Conservation (phyloP, 2,329 filamentous ascomycete genomes). For the Penicillium italicum region DNA sequence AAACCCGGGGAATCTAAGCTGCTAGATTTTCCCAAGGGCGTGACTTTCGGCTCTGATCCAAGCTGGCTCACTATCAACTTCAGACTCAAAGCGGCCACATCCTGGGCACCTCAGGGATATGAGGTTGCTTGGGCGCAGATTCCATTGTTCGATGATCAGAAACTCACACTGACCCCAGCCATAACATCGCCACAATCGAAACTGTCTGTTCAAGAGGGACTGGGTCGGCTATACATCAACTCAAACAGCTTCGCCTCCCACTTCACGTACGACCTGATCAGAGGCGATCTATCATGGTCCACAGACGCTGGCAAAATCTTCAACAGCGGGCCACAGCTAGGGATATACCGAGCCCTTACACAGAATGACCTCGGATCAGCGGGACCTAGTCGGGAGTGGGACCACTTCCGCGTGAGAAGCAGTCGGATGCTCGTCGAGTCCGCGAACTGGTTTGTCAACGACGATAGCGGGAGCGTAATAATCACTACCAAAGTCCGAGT, state of each 20-base stretch:
- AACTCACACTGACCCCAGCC: not conserved
- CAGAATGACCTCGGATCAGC: conserved; percentile 60
- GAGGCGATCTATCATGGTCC: conserved; percentile 42
- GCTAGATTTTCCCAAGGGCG: not conserved
- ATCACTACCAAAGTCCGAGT: conserved; percentile 49
- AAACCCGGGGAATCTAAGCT: conserved; percentile 41
- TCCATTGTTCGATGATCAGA: not conserved
- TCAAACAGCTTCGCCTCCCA: conserved; percentile 7
- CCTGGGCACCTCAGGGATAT: conserved; percentile 54
- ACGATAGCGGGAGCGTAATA: conserved; percentile 24
- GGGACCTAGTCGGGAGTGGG: conserved; percentile 53
- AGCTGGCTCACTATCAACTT: conserved; percentile 48
- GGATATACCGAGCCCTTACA: conserved; percentile 62
- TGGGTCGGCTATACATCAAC: conserved; percentile 8
- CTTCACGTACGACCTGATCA: conserved; percentile 44
- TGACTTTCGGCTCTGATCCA: not conserved
- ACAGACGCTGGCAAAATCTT: conserved; percentile 36
- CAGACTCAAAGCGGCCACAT: conserved; percentile 40
- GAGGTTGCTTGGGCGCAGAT: conserved; percentile 55
- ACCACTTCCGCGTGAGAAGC: conserved; percentile 39
- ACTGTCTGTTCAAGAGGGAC: not conserved
- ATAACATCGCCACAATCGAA: not conserved
- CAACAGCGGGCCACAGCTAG: conserved; percentile 27
- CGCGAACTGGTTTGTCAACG: conserved; percentile 24
- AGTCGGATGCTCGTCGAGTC: conserved; percentile 39